Evolutionary conservation across 2,329 filamentous ascomycete species (phyloP).

Genomic region (Cucurbitaria berberidis): DNA sequence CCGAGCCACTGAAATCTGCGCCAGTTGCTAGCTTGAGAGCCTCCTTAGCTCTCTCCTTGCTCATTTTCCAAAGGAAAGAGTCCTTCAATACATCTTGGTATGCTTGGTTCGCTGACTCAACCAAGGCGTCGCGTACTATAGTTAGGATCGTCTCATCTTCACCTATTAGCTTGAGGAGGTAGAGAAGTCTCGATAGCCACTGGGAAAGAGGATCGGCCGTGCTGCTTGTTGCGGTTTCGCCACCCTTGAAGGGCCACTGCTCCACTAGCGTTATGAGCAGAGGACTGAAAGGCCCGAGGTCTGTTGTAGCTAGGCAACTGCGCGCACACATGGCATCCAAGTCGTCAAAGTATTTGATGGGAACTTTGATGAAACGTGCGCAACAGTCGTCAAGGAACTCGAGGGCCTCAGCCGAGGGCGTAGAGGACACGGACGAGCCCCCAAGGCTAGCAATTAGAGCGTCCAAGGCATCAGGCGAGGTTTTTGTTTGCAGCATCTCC

Average conservation of each 20-base stretch:
- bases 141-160: constrained; percentile 40
- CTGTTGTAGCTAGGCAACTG: constrained; percentile 20
- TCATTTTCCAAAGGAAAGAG: constrained; percentile 47
- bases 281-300: constrained; percentile 60
- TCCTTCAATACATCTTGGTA: constrained; percentile 43
- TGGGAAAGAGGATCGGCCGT: constrained; percentile 40
- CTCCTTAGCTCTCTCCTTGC: constrained; percentile 45
- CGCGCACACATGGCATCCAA: constrained; percentile 58
- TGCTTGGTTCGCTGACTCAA: constrained; percentile 32
- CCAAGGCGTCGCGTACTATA: constrained; percentile 36
- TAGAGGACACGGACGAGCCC: constrained; percentile 47
- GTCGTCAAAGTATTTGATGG: constrained; percentile 82
- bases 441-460: constrained; percentile 56
- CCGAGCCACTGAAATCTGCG: constrained; percentile 45
- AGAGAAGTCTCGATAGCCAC: constrained; percentile 45
- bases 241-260: constrained; percentile 71
- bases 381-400: constrained; percentile 83
- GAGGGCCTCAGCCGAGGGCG: constrained; percentile 57
- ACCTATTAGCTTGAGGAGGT: constrained; percentile 45
- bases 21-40: constrained; percentile 43
- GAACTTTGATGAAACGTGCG: constrained; percentile 73
- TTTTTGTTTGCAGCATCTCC: constrained; percentile 65
- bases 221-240: constrained; percentile 31
- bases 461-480: constrained; percentile 49
- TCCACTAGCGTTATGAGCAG: constrained; percentile 74